Base-by-base conservation (phyloP, 352 stramenopile genomes). In the Peronospora farinosa region DNA sequence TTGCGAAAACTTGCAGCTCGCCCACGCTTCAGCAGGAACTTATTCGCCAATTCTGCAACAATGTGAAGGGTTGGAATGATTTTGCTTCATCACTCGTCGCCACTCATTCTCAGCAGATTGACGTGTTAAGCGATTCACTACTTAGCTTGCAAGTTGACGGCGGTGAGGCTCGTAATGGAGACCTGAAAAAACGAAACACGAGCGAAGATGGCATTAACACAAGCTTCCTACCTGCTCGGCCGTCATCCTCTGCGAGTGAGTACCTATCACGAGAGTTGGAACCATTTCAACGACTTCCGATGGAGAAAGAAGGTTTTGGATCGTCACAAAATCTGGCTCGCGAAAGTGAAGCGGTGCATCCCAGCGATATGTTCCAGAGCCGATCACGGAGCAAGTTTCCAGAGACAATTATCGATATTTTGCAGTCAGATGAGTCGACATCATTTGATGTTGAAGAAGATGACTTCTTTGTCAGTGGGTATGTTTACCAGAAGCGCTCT, bases 1-100 rank as follows among this genome's bases (percentile, higher is more conserved):
- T 90, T 47, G 74, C 84, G 46, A 86, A 86, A 51, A 85, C 88
- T 41, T 88, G 78, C 40, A 88, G 75, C 38, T 74, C 78, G 0
- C 75, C 78, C 7, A 76, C 69, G 2, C 64, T 91, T 2, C 74
- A 88, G 23, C 80, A 91, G 46, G 78, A 91, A 53, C 55, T 91
- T 2, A 83, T 91, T 45, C 67, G 72, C 1, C 80, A 91, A 46
- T 89, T 86, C 42, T 88, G 75, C 49, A 74, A 71, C 42, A 76
- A 66, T 25, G 62, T 78, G 23, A 42, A 67, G 9, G 73, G 69
- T 2, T 91, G 80, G 80, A 59, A 64, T n/a, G 74, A 85, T 37
- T 87, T 88, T 42, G 59, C 59, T 17, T 76, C 74, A 12, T 83
- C 75, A 9, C 52, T 91, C 2, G 70, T 91, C 0, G 75, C 80